Conservation (phyloP, 129 eudicot species). For the Flaveria linearis region DNA sequence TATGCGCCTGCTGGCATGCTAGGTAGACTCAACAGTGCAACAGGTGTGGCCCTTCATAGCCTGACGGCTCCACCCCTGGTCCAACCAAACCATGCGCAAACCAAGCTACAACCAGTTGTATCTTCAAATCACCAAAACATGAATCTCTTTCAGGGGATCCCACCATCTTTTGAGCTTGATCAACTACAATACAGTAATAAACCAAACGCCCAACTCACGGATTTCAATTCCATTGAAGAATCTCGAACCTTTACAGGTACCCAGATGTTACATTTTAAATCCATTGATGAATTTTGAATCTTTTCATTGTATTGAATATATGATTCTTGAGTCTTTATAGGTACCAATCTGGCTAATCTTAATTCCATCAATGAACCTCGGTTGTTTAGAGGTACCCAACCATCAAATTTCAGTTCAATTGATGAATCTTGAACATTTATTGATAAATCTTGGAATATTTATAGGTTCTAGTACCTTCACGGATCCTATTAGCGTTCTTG, state of each 20-base stretch:
- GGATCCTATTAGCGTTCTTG: constrained; percentile 39
- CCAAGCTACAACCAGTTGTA: constrained; percentile 52
- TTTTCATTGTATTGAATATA: background rate
- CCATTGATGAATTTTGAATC: constrained; percentile 41
- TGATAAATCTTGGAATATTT: constrained; percentile 26
- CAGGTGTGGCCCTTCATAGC: constrained; percentile 58
- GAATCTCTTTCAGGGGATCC: constrained; percentile 59
- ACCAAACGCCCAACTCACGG: constrained; percentile 33
- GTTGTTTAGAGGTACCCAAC: constrained; percentile 37
- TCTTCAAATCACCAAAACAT: constrained; percentile 47
- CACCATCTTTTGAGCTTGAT: constrained; percentile 60
- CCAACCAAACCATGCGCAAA: constrained; percentile 56
- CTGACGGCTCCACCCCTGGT: constrained; percentile 52
- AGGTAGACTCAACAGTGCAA: constrained; percentile 69
- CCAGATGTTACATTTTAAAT: constrained; percentile 39
- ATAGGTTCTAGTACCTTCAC: constrained; percentile 37
- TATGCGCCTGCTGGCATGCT: constrained; percentile 59
- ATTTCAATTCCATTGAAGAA: constrained; percentile 46
- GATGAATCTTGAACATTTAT: constrained; percentile 33
- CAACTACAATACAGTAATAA: constrained; percentile 42
- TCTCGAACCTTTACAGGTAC: constrained; percentile 42
- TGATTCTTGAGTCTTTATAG: constrained; percentile 34
- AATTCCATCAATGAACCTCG: constrained; percentile 44
- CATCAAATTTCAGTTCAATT: constrained; percentile 29
- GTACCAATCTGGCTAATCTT: constrained; percentile 33